Conservation (phyloP, 768 basidiomycete genomes). For the Brasilioporus rufonigricans region DNA sequence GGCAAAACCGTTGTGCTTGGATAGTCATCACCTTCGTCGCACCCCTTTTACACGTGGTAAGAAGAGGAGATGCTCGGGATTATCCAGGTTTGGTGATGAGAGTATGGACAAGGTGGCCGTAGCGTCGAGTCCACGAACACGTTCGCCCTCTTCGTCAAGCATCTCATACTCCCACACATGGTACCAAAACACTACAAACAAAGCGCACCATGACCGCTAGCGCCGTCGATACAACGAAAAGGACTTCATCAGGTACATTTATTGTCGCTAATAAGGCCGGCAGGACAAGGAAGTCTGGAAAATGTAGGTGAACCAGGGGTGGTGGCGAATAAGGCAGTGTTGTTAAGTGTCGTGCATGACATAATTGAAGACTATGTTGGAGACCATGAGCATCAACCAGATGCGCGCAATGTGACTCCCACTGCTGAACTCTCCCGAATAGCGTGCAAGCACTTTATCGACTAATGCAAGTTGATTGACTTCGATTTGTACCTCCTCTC, state of each 20-base stretch:
- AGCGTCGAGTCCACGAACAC: neutral
- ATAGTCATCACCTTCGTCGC: neutral
- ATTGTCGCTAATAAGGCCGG: no score
- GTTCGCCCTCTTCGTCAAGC: neutral
- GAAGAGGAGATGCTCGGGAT: conserved; percentile 17
- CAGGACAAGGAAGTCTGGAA: no score
- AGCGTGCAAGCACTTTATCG: conserved; percentile 94
- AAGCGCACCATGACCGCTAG: no score
- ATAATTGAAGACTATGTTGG: no score
- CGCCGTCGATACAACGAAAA: no score
- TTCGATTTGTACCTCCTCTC: conserved; percentile 45
- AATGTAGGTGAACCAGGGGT: no score
- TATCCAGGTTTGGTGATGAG: neutral
- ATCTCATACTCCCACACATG: neutral
- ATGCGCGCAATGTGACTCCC: neutral
- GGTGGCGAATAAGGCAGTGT: no score
- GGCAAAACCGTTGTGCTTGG: neutral
- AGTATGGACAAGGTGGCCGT: neutral
- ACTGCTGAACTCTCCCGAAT: conserved; percentile 49
- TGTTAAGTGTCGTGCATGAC: no score
- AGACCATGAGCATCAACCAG: no score
- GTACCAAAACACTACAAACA: no score
- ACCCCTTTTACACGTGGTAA: neutral
- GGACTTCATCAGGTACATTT: no score
- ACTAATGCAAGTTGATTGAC: conserved; percentile 96